phyloP scores from a whole-genome alignment of 495 filamentous ascomycete genomes.

The Penicillium coprophilum region DNA sequence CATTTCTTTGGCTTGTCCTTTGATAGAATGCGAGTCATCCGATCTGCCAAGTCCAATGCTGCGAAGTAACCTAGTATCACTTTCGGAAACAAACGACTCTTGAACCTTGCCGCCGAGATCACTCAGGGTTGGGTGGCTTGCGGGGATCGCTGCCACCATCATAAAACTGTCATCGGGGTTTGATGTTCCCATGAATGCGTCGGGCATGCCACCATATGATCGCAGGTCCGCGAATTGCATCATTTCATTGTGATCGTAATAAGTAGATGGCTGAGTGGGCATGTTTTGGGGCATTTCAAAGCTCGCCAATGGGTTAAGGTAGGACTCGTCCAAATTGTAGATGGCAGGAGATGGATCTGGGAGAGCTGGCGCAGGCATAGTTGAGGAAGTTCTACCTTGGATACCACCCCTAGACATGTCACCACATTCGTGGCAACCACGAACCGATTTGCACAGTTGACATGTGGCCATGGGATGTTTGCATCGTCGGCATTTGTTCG shows the following conservation, averaged over 20 bases:
- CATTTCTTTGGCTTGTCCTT: not conserved
- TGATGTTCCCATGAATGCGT: not conserved
- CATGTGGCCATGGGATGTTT: not conserved
- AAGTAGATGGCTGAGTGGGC: not conserved
- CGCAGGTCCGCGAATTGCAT: not conserved
- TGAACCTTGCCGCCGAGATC: not conserved
- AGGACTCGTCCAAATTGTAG: not conserved
- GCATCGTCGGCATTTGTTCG: not conserved
- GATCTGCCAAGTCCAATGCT: not conserved
- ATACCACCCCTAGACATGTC: not conserved
- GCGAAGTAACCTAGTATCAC: not conserved
- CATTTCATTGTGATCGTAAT: not conserved
- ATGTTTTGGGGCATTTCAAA: not conserved
- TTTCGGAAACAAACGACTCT: not conserved
- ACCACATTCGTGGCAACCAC: constrained; percentile 1
- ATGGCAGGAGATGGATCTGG: not conserved
- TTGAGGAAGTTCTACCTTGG: not conserved
- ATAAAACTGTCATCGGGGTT: not conserved
- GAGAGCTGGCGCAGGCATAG: not conserved
- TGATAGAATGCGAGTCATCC: not conserved
- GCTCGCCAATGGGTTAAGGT: not conserved
- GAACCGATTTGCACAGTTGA: not conserved
- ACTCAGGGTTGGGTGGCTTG: not conserved
- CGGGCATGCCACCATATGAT: not conserved
- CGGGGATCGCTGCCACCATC: not conserved